phyloP scores from a whole-genome alignment of 768 basidiomycete species.

The Kwoniella newhampshirensis region DNA sequence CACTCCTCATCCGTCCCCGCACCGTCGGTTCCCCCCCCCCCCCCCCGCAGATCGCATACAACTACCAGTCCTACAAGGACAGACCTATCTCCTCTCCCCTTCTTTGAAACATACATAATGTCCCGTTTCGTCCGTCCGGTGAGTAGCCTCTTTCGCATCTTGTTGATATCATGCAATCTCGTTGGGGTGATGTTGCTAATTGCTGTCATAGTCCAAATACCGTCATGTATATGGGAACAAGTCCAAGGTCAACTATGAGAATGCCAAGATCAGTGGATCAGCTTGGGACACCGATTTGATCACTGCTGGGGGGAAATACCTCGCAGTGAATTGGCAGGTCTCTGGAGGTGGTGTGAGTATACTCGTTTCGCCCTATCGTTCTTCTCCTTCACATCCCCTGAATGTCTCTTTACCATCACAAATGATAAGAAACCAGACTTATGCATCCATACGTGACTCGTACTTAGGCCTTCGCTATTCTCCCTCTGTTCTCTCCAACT shows the following conservation, averaged over 20 bases:
- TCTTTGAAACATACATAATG: no score
- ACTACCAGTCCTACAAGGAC: no score
- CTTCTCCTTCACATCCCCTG: no score
- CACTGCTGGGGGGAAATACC: slow-evolving; percentile 79
- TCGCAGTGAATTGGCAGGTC: slow-evolving; percentile 87
- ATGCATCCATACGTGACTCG: no score
- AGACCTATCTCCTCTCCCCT: no score
- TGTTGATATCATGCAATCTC: not conserved
- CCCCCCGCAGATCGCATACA: no score
- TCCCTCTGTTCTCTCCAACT: slow-evolving; percentile 65
- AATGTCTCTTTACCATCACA: no score
- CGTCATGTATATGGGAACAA: slow-evolving; percentile 91
- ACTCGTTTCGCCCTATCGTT: not conserved
- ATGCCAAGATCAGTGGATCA: slow-evolving; percentile 71
- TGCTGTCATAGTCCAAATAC: slow-evolving; percentile 65
- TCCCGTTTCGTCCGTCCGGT: slow-evolving; percentile 76
- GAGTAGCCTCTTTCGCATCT: slow-evolving; percentile 2
- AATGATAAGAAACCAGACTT: no score
- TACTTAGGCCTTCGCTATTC: slow-evolving; percentile 74
- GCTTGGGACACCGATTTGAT: slow-evolving; percentile 97
- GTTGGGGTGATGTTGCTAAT: not conserved
- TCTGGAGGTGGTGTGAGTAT: slow-evolving; percentile 49
- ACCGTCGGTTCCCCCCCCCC: no score
- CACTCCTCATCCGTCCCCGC: no score
- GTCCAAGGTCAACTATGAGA: slow-evolving; percentile 63